Evolutionary conservation across 495 filamentous ascomycete genomes (phyloP), one percentile per base, ranked within the genome.

Genomic region (Mycothermus thermophilus): DNA sequence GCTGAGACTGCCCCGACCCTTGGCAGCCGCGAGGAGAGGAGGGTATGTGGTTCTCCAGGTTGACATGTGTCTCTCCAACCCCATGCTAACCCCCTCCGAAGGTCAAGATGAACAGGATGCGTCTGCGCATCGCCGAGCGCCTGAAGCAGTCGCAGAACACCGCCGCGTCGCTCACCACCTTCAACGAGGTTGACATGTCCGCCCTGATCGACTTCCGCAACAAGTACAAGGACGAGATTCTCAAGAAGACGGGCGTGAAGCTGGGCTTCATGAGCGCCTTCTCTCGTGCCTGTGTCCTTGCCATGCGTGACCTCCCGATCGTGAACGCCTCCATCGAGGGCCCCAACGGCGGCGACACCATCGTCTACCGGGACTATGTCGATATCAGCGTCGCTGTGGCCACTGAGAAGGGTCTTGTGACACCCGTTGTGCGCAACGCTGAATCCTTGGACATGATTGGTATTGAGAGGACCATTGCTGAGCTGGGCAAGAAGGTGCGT

Each of bases 31-130:
- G 87, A 94, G 42, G 92, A 97, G 67, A 75, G 81, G 40, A 73
- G 88, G 35, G 86, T 90, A 69, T 47, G 79, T 35, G 27, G 18
- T 13, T 8, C 24, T 11, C 10, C 5, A 5, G 2, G 6, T 35
- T 3, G 2, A 6, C 18, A 25, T 5, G 8, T 20, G 6, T 18
- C 11, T 20, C 3, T 13, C 23, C 15, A 12, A 14, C 3, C 0
- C 16, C 9, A 23, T 43, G 24, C 32, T 43, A n/a, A 51, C 35
- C 8, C 3, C 27, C 34, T 35, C 23, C 33, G 27, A 44, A 88
- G 83, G 86, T 95, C 46, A 97, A 97, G 70, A 97, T 97, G 90
- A 96, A 96, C 67, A 82, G 92, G 34, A 97, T 97, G 92, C 84
- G 90, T 32, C 73, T 96, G 28, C 76, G 90, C 14, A 97, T 96